A percentile compares a stretch with the other conserved stretches of the same genome.
phyloP scores from a whole-genome alignment of 2,329 filamentous ascomycete genomes.

The Aspergillus sojae region DNA sequence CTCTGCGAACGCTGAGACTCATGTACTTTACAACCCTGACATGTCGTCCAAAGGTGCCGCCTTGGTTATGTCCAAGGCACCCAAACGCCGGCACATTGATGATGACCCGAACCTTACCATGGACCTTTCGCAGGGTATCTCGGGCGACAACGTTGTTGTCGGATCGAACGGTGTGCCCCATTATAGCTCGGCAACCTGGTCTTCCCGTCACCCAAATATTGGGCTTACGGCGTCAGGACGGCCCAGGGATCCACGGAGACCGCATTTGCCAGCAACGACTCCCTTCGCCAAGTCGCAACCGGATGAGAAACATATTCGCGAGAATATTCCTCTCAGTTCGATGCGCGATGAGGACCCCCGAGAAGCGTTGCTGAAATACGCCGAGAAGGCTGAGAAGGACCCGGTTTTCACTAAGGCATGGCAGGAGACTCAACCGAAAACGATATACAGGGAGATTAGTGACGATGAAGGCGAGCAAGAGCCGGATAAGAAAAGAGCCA shows the following conservation, averaged over 20 bases:
- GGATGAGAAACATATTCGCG: slow-evolving; percentile 83
- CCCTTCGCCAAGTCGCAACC: slow-evolving; percentile 90
- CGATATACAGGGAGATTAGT: slow-evolving; percentile 86
- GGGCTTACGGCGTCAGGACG: slow-evolving; percentile 78
- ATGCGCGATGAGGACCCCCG: slow-evolving; percentile 97
- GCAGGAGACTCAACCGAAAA: slow-evolving; percentile 87
- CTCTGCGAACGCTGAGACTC: slow-evolving; percentile 86
- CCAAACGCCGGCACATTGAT: slow-evolving; percentile 93
- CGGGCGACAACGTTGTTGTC: slow-evolving; percentile 77
- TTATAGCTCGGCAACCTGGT: slow-evolving; percentile 65
- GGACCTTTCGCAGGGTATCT: slow-evolving; percentile 78
- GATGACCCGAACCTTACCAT: slow-evolving; percentile 87
- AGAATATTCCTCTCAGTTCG: slow-evolving; percentile 83
- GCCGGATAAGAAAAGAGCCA: slow-evolving; percentile 65
- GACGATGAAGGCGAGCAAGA: slow-evolving; percentile 74
- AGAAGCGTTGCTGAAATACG: slow-evolving; percentile 92
- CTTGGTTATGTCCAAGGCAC: slow-evolving; percentile 86
- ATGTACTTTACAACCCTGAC: slow-evolving; percentile 87
- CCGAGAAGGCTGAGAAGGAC: slow-evolving; percentile 87
- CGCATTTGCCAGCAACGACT: slow-evolving; percentile 81
- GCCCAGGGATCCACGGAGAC: slow-evolving; percentile 76
- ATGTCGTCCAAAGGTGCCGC: slow-evolving; percentile 80
- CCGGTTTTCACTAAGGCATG: slow-evolving; percentile 94
- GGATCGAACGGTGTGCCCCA: slow-evolving; percentile 73
- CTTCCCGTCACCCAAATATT: slow-evolving; percentile 66